Conservation (phyloP, 106 monocot genomes). For the Dactylorhiza incarnata region DNA sequence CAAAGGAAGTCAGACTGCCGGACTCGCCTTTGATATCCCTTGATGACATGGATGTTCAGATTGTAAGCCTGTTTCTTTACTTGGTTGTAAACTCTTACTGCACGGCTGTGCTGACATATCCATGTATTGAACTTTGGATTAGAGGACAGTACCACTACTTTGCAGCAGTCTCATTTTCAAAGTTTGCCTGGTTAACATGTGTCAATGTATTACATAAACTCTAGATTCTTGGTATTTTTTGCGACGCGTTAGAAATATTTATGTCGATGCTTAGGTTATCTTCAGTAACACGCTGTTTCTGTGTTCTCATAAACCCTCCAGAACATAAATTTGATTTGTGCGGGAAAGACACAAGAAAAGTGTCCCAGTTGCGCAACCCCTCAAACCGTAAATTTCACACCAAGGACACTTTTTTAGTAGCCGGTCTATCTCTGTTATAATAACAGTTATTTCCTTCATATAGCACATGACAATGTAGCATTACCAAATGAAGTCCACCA, state of each 20-base stretch:
- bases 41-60: conserved; percentile 80
- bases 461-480: not conserved
- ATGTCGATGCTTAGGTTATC: not conserved
- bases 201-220: not conserved
- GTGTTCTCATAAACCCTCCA: not conserved
- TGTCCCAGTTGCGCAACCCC: not conserved
- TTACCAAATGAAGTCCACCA: not conserved
- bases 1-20: conserved; percentile 70
- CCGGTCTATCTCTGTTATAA: not conserved
- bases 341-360: not conserved
- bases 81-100: not conserved
- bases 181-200: not conserved
- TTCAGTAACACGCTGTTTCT: not conserved
- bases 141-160: not conserved
- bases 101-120: not conserved
- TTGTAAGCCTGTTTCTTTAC: conserved; percentile 30
- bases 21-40: conserved; percentile 65
- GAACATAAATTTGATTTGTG: not conserved
- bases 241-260: not conserved
- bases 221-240: not conserved
- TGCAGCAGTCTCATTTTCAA: not conserved
- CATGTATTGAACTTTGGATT: not conserved
- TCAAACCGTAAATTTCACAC: not conserved
- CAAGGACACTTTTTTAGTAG: not conserved
- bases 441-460: not conserved